Evolutionary conservation across 2,329 filamentous ascomycete species (phyloP), one percentile per base, ranked within the genome.

Genomic region (Purpureocillium takamizusanense): DNA sequence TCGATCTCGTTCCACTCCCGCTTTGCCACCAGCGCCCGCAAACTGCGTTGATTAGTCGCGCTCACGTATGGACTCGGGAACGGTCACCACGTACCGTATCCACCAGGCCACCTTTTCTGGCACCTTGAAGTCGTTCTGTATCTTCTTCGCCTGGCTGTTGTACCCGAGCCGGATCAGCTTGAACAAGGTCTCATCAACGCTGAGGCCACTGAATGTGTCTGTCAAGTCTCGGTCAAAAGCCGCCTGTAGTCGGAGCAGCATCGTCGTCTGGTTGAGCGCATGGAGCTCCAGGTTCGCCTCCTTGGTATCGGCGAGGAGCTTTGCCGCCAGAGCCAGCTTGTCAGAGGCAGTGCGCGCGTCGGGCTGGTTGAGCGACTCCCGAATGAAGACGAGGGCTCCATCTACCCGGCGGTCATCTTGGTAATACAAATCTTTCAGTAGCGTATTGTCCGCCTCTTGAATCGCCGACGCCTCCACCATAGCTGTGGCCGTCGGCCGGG

Each of bases 341-440:
- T 97, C 92, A 2, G 76, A 74, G 5, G 85, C 75, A 1, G 79
- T 81, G 27, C 80, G 72, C 18, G 79, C 68, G 45, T 84, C 79
- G 1, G 78, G 72, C 53, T 92, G 85, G 4, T 72, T 65, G 7
- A 98, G 68, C 1, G 89, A 86, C 61, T 98, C 90, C 15, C 79
- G 78, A 12, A 98, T 68, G 42, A 97, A 84, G 2, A 98, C 78
- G 41, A 87, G 84, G 0, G 90, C 85, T 3, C 92, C 88, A 47
- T 97, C 92, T 5, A 88, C 68, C 4, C 89, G 78, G 5, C 90
- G 79, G 57, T 98, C 92, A 52, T 97, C 92, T 63, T 97, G 92
- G 57, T 98, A 98, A 65, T 92, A 98, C 4, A 98, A 69, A 55
- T 97, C 92, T 54, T 97, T 98, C 18, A 98, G 76, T 16, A 98